phyloP scores from a whole-genome alignment of 768 basidiomycete species.

The Xanthoconium purpureum region DNA sequence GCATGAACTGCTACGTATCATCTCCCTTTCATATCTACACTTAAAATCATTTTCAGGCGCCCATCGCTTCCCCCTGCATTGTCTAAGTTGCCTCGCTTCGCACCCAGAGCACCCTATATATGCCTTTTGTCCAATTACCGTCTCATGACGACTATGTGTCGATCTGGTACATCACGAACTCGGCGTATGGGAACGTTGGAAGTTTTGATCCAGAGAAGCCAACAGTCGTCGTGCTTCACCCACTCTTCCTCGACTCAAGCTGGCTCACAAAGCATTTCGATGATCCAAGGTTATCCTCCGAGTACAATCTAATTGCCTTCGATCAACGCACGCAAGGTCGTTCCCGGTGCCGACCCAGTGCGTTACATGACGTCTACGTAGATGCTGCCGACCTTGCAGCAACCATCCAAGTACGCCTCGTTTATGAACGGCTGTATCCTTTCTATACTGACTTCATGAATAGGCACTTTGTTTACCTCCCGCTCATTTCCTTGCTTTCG shows the following conservation, averaged over 20 bases:
- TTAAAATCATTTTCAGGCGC: conserved; percentile 16
- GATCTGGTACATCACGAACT: conserved; percentile 70
- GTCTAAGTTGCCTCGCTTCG: conserved; percentile 30
- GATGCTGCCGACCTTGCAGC: conserved; percentile 75
- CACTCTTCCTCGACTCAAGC: conserved; percentile 62
- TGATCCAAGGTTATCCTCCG: conserved; percentile 55
- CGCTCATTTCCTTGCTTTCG: conserved; percentile 70
- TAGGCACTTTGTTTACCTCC: conserved; percentile 64
- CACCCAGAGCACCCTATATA: conserved; percentile 32
- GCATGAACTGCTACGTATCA: background rate
- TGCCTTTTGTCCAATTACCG: conserved; percentile 70
- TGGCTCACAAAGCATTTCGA: conserved; percentile 68
- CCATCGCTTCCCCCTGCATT: conserved; percentile 1
- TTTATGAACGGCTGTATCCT: background rate
- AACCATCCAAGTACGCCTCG: conserved; percentile 52
- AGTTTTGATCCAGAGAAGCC: conserved; percentile 65
- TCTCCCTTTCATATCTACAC: conserved; percentile 16
- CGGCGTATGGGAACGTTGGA: conserved; percentile 54
- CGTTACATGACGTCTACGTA: conserved; percentile 70
- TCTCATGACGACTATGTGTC: conserved; percentile 64
- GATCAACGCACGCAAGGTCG: conserved; percentile 65
- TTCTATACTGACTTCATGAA: background rate
- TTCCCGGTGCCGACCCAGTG: conserved; percentile 51
- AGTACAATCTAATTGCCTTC: conserved; percentile 73
- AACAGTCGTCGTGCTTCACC: conserved; percentile 65